Evolutionary conservation across 768 basidiomycete genomes (phyloP).

Genomic region (Auricularia sp.): DNA sequence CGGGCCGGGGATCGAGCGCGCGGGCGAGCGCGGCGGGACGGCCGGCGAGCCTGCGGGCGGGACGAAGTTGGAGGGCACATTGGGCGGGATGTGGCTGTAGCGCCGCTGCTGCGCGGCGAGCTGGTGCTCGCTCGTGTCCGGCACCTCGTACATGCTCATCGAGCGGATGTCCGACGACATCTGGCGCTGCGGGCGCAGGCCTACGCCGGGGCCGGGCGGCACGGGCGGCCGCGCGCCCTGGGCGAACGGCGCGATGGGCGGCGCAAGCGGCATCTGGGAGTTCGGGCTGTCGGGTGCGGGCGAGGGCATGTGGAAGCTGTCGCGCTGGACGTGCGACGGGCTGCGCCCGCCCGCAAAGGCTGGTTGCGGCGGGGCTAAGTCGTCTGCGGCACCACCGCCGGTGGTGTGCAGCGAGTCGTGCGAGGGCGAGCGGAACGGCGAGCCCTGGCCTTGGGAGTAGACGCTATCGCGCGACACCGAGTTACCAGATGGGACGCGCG

Average conservation of each 20-base stretch:
- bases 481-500: background rate
- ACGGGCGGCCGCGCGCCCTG: background rate
- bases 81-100: background rate
- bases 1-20: background rate
- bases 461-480: background rate
- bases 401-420: background rate
- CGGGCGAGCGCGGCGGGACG: background rate
- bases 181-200: background rate
- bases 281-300: background rate
- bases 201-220: background rate
- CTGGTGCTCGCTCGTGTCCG: conserved; percentile 1
- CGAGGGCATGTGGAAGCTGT: background rate
- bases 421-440: background rate
- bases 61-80: background rate
- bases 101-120: background rate
- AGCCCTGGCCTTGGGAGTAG: background rate
- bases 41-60: background rate
- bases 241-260: no score
- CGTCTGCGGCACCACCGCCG: background rate
- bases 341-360: background rate
- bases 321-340: background rate
- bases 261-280: background rate
- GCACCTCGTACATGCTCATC: background rate
- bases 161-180: background rate
- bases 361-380: background rate